Percentiles rank a stretch among this genome's conserved stretches.
Conservation (phyloP, 768 basidiomycete genomes). For the Russula lepida region DNA sequence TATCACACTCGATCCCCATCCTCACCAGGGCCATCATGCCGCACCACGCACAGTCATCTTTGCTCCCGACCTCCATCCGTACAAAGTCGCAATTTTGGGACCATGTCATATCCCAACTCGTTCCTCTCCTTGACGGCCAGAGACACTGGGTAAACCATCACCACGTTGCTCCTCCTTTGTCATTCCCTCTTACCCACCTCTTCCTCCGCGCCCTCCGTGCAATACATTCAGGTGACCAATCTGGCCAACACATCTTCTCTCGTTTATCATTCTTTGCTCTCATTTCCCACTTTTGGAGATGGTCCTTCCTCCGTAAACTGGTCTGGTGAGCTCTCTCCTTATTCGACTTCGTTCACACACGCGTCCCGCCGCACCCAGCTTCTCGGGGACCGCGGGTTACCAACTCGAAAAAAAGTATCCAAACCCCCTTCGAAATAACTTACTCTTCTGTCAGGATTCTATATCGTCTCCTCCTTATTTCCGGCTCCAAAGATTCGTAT, state of each 20-base stretch:
- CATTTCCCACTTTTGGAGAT: slow-evolving; percentile 61
- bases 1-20: no score
- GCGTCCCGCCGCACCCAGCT: not conserved
- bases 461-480: slow-evolving; percentile 59
- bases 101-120: slow-evolving; percentile 60
- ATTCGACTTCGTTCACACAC: not conserved
- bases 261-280: slow-evolving; percentile 68
- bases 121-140: slow-evolving; percentile 53
- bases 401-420: slow-evolving; percentile 5
- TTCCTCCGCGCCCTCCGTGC: not conserved
- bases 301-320: slow-evolving; percentile 73
- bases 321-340: slow-evolving; percentile 61
- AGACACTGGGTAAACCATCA: slow-evolving; percentile 57
- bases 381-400: slow-evolving; percentile 19
- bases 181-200: not conserved
- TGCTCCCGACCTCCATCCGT: slow-evolving; percentile 60
- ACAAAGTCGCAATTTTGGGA: slow-evolving; percentile 76
- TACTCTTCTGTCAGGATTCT: slow-evolving; percentile 58
- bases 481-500: slow-evolving; percentile 35
- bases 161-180: not conserved
- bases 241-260: slow-evolving; percentile 77
- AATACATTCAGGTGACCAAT: slow-evolving; percentile 59
- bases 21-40: slow-evolving; percentile 66
- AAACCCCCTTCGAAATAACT: slow-evolving; percentile 26
- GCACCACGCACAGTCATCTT: slow-evolving; percentile 78